phyloP scores from a whole-genome alignment of 805 yeast genomes.

The Myxozyma lipomycoides region DNA sequence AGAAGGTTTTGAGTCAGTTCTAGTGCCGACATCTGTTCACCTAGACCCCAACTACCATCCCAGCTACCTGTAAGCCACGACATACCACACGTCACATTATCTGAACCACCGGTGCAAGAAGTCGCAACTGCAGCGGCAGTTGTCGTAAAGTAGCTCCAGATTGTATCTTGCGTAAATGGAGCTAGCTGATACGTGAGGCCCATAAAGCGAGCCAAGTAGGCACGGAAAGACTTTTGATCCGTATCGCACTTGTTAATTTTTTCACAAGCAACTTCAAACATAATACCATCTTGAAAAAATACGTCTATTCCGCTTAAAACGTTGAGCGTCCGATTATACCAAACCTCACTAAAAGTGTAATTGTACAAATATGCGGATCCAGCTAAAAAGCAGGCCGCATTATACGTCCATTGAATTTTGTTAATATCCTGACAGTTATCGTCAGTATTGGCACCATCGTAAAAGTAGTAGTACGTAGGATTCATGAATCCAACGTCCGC shows the following conservation, averaged over 20 bases:
- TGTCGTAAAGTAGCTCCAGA: conserved; percentile 39
- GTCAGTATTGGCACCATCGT: conserved; percentile 49
- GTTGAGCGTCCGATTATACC: conserved; percentile 60
- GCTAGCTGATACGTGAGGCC: conserved; percentile 70
- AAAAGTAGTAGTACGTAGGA: conserved; percentile 35
- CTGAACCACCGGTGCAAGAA: conserved; percentile 82
- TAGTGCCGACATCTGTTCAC: conserved; percentile 85
- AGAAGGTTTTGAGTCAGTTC: conserved; percentile 50
- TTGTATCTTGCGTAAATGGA: conserved; percentile 45
- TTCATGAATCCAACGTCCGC: conserved; percentile 45
- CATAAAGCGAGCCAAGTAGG: conserved; percentile 69
- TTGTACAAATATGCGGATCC: conserved; percentile 82
- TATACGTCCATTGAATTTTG: conserved; percentile 75
- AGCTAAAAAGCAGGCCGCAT: conserved; percentile 71
- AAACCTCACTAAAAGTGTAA: conserved; percentile 57
- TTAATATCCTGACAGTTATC: conserved; percentile 61
- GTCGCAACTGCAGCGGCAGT: conserved; percentile 65
- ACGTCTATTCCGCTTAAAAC: conserved; percentile 54
- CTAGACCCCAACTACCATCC: conserved; percentile 77
- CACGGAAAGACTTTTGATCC: conserved; percentile 92
- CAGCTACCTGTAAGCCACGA: conserved; percentile 66
- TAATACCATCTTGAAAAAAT: conserved; percentile 47
- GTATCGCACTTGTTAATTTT: conserved; percentile 59
- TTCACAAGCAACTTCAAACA: conserved; percentile 87
- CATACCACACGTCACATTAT: conserved; percentile 83